Base-by-base conservation (phyloP, 2,329 filamentous ascomycete species). In the Microcyclosporella mali region DNA sequence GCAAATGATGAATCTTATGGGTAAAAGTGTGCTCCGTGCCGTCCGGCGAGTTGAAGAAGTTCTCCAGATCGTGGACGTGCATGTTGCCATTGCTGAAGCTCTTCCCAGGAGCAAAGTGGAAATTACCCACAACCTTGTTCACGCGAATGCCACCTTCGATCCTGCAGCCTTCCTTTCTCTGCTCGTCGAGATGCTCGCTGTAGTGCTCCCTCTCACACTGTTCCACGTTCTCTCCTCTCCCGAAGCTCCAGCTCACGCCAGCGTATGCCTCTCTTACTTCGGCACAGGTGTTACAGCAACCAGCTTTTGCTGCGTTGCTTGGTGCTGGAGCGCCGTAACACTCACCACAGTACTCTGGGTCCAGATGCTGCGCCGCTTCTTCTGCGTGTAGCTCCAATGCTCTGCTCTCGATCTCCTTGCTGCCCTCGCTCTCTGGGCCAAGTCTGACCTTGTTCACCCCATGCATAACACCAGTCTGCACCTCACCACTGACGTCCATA, bases 41-140 rank as follows among this genome's bases (percentile, higher is more conserved):
- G 12, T 44, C 41, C 4, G 41, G 41, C 29, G 41, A 28, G 52
- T 90, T 82, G 72, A 88, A 85, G 75, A 95, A 98, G 72, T 92
- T 94, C 67, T 95, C 88, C 51, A 98, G 74, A 62, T 98, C 94
- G 71, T 98, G 92, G 15, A 95, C 87, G 69, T 98, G 92, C 79
- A 97, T 84, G 70, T 95, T 94, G 55, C 88, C 88, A 61, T 86
- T 94, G 66, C 85, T 94, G 77, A 97, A 97, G 65, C 84, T 90
- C 68, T 90, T 87, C 57, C 92, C 92, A 1, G 92, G 92, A 1
- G 94, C 92, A 57, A 98, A 84, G 68, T 98, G 92, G 77, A 98
- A 98, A 72, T 98, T 98, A 43, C 92, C 92, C 41, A 98, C 78
- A 18, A 98, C 92, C 71, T 98, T 98, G 76, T 98, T 98, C 54